These are phyloP conservation scores for Boletellus ananas DNA, from an alignment of 768 basidiomycete genomes.

Conservation along the genomic window DNA sequence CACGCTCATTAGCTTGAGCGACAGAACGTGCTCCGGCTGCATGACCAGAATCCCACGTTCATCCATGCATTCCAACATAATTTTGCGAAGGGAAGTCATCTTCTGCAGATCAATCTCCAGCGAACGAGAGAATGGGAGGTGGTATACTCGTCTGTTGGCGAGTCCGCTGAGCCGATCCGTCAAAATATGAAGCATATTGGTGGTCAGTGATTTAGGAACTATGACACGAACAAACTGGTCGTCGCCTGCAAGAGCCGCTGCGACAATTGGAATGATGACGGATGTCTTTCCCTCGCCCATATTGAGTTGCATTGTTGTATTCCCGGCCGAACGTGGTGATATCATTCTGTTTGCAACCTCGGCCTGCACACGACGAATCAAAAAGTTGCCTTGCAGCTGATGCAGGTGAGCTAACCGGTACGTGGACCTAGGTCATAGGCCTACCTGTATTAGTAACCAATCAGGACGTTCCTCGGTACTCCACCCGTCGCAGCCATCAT, in stretches of 20 bases:
- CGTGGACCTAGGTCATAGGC: background rate
- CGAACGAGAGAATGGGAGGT: conserved; percentile 44
- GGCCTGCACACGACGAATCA: conserved; percentile 41
- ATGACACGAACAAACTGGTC: conserved; percentile 41
- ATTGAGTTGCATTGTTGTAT: conserved; percentile 44
- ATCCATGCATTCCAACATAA: conserved; percentile 36
- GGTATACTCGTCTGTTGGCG: conserved; percentile 41
- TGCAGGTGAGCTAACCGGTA: background rate
- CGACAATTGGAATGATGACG: conserved; percentile 42
- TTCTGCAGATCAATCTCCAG: conserved; percentile 13
- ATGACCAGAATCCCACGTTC: conserved; percentile 40
- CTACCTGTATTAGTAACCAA: background rate
- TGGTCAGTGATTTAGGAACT: conserved; percentile 40
- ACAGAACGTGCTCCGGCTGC: conserved; percentile 52
- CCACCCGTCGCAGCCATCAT: conserved; percentile 2
- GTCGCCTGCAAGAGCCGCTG: conserved; percentile 39
- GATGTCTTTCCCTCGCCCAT: conserved; percentile 57
- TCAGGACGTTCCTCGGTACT: background rate
- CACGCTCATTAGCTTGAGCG: conserved; percentile 42
- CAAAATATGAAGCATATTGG: conserved; percentile 45
- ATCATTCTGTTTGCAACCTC: conserved; percentile 45
- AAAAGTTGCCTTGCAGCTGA: conserved; percentile 45
- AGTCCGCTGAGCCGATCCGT: conserved; percentile 40
- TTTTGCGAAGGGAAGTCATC: conserved; percentile 18
- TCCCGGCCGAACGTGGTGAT: conserved; percentile 30